Evolutionary conservation across 495 filamentous ascomycete genomes (phyloP), one percentile per base, ranked within the genome.

Genomic region (Penicillium longicatenatum): DNA sequence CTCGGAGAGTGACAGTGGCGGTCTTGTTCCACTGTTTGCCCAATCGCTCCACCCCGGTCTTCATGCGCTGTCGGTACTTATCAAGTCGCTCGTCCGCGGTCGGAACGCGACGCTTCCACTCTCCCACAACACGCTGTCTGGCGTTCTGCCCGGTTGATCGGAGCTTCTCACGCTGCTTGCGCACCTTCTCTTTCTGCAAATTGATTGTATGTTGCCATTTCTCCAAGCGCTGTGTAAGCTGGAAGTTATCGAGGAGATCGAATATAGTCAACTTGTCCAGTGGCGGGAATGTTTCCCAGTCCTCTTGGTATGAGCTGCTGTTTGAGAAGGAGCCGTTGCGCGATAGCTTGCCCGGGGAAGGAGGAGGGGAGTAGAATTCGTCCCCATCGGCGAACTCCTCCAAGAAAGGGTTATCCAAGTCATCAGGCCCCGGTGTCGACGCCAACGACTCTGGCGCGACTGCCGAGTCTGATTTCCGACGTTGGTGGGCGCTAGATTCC

Each of bases 191-290:
- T 4, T 84, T 91, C 71, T 97, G 92, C n/a, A 83, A 79, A 44
- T 85, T 84, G 37, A 97, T 75, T 17, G 86, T 85, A 58, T 79
- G 87, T 61, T 96, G 92, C 61, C 96, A 80, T 74, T 89, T 91
- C 72, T 98, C 94, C 21, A 98, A 77, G 54, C 91, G 88, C 61
- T 93, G 87, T 1, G 92, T 87, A 46, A 98, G 82, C 0, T 94
- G 89, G 61, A 98, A 86, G 66, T 96, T 97, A 72, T 97, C 95
- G 50, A 98, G 82, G 20, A 98, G 77, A 68, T 98, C 94, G 59
- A 98, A 92, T 42, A 97, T 83, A 21, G 89, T 93, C 56, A 98
- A 78, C 52, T 91, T 88, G 67, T 98, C 94, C n/a, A 97, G 76
- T 5, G 94, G 91, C 17, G 94, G 90, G 45, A 89, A 86, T 1